Conservation (phyloP, 352 stramenopile species). For the Peronospora farinosa region DNA sequence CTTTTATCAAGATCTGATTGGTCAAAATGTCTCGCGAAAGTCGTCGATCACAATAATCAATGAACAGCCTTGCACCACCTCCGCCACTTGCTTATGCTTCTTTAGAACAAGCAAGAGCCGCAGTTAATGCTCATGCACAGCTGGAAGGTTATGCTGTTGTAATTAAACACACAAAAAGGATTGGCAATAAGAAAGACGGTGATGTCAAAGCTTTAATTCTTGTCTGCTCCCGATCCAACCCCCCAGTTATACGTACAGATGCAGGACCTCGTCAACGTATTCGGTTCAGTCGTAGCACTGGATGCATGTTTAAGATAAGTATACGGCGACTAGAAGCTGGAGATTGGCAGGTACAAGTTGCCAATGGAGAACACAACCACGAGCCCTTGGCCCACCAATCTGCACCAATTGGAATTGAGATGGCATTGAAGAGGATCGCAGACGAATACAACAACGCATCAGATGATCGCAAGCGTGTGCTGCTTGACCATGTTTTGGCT, state of each 20-base stretch:
- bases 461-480: too few relatives aligned
- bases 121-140: too few relatives aligned
- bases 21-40: too few relatives aligned
- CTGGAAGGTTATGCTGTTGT: too few relatives aligned
- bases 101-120: too few relatives aligned
- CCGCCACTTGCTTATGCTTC: background rate
- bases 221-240: background rate
- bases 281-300: background rate
- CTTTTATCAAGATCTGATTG: too few relatives aligned
- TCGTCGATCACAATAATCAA: background rate
- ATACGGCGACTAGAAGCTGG: background rate
- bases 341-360: conserved; percentile 1
- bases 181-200: too few relatives aligned
- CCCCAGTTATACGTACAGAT: background rate
- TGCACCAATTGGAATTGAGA: background rate
- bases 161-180: too few relatives aligned
- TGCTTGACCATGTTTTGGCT: background rate
- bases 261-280: background rate
- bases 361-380: background rate
- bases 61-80: conserved; percentile 1
- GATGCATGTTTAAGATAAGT: background rate
- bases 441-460: background rate
- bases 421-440: background rate
- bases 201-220: too few relatives aligned
- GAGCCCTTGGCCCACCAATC: background rate